A percentile compares a stretch with the other conserved stretches of the same genome.
Evolutionary conservation across 352 stramenopile species (phyloP).

Genomic region (Phytophthora multivora): DNA sequence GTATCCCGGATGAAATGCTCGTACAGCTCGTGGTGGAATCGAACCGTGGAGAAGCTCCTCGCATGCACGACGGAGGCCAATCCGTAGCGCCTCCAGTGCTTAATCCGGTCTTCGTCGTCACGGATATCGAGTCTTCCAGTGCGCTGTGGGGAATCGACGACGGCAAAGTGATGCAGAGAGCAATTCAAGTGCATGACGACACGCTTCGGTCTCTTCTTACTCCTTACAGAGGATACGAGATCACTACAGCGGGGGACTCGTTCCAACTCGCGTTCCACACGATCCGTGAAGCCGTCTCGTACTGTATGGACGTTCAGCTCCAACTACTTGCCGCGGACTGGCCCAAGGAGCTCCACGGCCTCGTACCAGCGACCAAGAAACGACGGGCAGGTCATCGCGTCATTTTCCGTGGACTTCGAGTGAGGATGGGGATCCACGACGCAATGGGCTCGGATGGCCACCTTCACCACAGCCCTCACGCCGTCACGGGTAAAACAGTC

Average conservation of each 20-base stretch:
- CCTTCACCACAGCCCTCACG: constrained; percentile 42
- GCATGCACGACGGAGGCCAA: constrained; percentile 9
- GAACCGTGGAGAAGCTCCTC: constrained; percentile 27
- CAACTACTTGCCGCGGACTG: constrained; percentile 57
- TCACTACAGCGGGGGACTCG: constrained; percentile 70
- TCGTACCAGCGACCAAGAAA: constrained; percentile 52
- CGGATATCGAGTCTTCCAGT: constrained; percentile 71
- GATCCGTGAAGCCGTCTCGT: constrained; percentile 62
- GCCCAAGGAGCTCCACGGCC: constrained; percentile 61
- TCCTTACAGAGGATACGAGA: constrained; percentile 73
- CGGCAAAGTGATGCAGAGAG: constrained; percentile 49
- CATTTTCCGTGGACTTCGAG: constrained; percentile 53
- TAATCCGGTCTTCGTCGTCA: constrained; percentile 68
- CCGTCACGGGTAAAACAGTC: constrained; percentile 53
- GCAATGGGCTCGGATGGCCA: constrained; percentile 41
- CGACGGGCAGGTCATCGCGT: constrained; percentile 35
- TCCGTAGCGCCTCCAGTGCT: constrained; percentile 23
- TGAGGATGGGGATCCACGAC: constrained; percentile 63
- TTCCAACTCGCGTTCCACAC: constrained; percentile 79
- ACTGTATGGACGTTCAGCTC: constrained; percentile 66
- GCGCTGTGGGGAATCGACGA: constrained; percentile 59
- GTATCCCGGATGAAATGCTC: constrained; percentile 52
- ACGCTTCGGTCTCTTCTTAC: constrained; percentile 40
- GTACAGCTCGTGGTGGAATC: constrained; percentile 43
- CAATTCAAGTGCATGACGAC: constrained; percentile 52